Percentiles rank a stretch among this genome's conserved stretches.
These are phyloP conservation scores for thale cress (Arabidopsis thaliana) DNA, from an alignment of 345 rosid species.

Conservation along the genomic window TAIR10.1 NC_003070.9:1313001-1313500, in stretches of 20 bases:
- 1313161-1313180: slow-evolving; percentile 15
- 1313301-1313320: not conserved
- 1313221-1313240: not conserved
- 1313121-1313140: slow-evolving; percentile 16
- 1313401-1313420: not conserved
- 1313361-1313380: not conserved
- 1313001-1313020: slow-evolving; percentile 30
- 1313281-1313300: not conserved
- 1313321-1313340: slow-evolving; percentile 10
- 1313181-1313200: not conserved
- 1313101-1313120: not conserved
- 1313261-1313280: slow-evolving; percentile 17
- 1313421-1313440: not conserved
- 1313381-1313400: not conserved
- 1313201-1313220: not conserved
- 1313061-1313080: not conserved
- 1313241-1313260: not conserved
- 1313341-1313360: not conserved
- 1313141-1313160: slow-evolving; percentile 23
- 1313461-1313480: slow-evolving; percentile 18
- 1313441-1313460: no score
- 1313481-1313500: slow-evolving; percentile 29
- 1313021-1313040: slow-evolving; percentile 23
- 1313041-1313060: not conserved
- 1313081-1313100: not conserved